phyloP scores from a whole-genome alignment of 805 yeast genomes.

The Isabelozyma rhagii region DNA sequence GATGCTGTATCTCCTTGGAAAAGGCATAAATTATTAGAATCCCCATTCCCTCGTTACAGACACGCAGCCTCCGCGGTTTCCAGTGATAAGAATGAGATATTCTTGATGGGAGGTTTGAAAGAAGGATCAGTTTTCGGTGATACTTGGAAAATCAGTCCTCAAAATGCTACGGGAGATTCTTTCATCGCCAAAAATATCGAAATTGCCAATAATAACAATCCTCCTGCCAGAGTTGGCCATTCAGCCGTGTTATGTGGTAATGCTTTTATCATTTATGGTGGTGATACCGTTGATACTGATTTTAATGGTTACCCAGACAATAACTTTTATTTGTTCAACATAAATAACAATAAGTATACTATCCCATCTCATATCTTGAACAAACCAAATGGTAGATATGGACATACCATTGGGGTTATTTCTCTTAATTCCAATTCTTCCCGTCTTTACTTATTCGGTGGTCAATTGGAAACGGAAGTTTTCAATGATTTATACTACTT shows the following conservation, averaged over 20 bases:
- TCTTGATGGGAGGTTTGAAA: constrained; percentile 91
- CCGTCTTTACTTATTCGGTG: constrained; percentile 83
- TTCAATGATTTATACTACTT: constrained; percentile 84
- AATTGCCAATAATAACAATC: constrained; percentile 69
- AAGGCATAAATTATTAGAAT: constrained; percentile 57
- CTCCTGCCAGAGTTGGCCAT: constrained; percentile 97
- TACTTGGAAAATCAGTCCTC: constrained; percentile 81
- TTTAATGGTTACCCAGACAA: constrained; percentile 79
- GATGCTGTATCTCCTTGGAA: constrained; percentile 57
- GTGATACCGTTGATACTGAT: constrained; percentile 86
- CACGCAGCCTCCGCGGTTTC: constrained; percentile 72
- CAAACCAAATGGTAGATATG: constrained; percentile 90
- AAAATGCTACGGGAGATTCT: constrained; percentile 17
- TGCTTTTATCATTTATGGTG: constrained; percentile 93
- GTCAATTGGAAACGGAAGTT: constrained; percentile 81
- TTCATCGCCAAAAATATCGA: constrained; percentile 30
- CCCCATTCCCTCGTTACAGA: constrained; percentile 94
- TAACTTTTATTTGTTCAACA: constrained; percentile 80
- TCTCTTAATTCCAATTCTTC: constrained; percentile 45
- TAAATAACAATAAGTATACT: constrained; percentile 41
- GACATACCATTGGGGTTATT: constrained; percentile 83
- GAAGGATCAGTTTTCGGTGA: constrained; percentile 93
- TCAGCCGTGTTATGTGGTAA: constrained; percentile 89
- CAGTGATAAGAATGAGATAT: constrained; percentile 77
- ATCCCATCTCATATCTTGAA: constrained; percentile 42